Conservation (phyloP, 306 rosid species). For the Vicia villosa region DNA sequence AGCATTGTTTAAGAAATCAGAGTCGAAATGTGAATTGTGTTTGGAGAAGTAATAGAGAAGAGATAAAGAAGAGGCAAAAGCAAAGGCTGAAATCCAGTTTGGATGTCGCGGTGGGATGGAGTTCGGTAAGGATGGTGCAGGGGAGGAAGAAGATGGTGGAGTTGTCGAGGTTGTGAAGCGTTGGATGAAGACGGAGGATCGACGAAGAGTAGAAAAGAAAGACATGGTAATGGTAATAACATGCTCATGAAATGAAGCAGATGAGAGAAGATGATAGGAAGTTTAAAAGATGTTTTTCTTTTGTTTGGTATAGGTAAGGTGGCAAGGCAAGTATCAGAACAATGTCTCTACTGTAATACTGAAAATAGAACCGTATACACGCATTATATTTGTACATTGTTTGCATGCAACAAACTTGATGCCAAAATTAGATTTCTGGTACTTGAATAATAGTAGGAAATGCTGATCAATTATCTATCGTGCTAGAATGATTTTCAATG, state of each 20-base stretch:
- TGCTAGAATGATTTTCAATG: too few species aligned
- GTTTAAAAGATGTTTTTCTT: not conserved
- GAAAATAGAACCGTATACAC: too few species aligned
- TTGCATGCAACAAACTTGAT: too few species aligned
- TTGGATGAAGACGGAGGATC: conserved; percentile 42
- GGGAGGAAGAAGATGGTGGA: conserved; percentile 31
- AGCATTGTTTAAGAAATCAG: not conserved
- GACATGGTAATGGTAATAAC: conserved; percentile 48
- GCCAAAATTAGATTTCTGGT: too few species aligned
- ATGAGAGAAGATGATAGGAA: conserved; percentile 10
- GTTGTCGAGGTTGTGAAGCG: conserved; percentile 34
- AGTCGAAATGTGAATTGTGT: conserved; percentile 11
- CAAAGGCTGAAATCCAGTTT: conserved; percentile 54
- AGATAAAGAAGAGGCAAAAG: conserved; percentile 52
- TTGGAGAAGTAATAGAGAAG: conserved; percentile 48
- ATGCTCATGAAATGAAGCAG: not conserved
- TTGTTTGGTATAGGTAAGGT: not conserved
- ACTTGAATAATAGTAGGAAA: too few species aligned
- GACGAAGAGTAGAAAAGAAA: conserved; percentile 42
- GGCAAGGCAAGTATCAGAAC: conserved; percentile 18
- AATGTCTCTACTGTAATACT: not conserved
- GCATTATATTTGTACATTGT: too few species aligned
- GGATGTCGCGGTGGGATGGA: conserved; percentile 14
- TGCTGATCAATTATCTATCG: too few species aligned
- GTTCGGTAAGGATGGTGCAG: conserved; percentile 26